Evolutionary conservation across 305 asterid species (phyloP).

Genomic region (Euphrasia arctica): DNA sequence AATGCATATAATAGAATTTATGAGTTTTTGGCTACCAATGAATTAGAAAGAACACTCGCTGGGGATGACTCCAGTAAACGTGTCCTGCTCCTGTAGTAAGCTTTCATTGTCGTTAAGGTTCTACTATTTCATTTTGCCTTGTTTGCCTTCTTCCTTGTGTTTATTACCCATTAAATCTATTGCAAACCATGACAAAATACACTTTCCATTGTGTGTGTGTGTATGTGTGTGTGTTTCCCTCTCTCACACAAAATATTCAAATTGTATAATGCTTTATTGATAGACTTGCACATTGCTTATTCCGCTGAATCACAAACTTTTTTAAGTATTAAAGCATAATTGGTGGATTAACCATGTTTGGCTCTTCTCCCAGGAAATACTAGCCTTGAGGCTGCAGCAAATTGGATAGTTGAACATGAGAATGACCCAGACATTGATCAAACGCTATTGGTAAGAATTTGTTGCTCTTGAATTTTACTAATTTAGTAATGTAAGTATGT

Average conservation of each 20-base stretch:
- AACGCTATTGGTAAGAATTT: conserved; percentile 69
- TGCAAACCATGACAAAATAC: too few relatives aligned
- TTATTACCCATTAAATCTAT: too few relatives aligned
- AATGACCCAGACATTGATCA: conserved; percentile 84
- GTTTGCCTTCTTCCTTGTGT: too few relatives aligned
- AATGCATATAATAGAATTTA: too few relatives aligned
- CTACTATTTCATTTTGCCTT: too few relatives aligned
- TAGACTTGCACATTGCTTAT: conserved; percentile 7
- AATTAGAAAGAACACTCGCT: too few relatives aligned
- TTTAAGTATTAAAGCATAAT: too few relatives aligned
- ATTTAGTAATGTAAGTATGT: background rate
- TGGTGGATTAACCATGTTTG: conserved; percentile 9
- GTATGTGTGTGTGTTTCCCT: background rate
- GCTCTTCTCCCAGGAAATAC: conserved; percentile 55
- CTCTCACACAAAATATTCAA: background rate
- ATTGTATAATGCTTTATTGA: background rate
- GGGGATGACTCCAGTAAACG: too few relatives aligned
- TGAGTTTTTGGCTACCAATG: too few relatives aligned
- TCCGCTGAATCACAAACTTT: background rate
- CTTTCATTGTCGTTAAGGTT: too few relatives aligned
- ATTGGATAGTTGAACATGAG: conserved; percentile 96
- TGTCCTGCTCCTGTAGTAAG: too few relatives aligned
- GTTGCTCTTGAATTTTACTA: conserved; percentile 10
- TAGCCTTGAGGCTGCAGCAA: conserved; percentile 81
- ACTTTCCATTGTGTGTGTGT: too few relatives aligned